A percentile compares a stretch with the other conserved stretches of the same genome.
phyloP scores from a whole-genome alignment of 1,139 yeast genomes.

The Hansenula sp. region DNA sequence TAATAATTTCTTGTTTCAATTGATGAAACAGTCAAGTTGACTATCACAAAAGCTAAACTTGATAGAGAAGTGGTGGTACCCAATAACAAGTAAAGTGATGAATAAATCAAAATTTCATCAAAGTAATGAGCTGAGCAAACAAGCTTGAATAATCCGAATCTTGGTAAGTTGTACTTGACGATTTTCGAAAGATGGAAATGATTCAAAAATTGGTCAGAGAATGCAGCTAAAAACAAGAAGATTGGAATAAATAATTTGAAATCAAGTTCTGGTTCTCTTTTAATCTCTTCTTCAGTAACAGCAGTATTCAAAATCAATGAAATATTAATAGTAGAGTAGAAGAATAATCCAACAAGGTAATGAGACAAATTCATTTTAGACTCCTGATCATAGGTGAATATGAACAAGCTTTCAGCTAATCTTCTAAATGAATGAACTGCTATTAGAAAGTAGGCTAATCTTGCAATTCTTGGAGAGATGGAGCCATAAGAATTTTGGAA shows the following conservation, averaged over 20 bases:
- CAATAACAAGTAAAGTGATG: slow-evolving; percentile 31
- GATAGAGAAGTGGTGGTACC: slow-evolving; percentile 17
- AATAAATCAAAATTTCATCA: slow-evolving; percentile 68
- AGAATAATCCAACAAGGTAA: slow-evolving; percentile 68
- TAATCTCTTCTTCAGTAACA: slow-evolving; percentile 14
- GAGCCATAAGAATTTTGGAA: slow-evolving; percentile 10
- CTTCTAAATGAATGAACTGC: slow-evolving; percentile 64
- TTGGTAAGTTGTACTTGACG: slow-evolving; percentile 66
- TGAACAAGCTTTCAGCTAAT: slow-evolving; percentile 50
- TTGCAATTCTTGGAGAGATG: slow-evolving; percentile 17
- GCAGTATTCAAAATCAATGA: slow-evolving; percentile 28
- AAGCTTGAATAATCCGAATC: slow-evolving; percentile 42
- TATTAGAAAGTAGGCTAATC: slow-evolving; percentile 29
- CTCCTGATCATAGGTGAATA: slow-evolving; percentile 42
- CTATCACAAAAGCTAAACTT: slow-evolving; percentile 52
- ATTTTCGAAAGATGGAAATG: slow-evolving; percentile 61
- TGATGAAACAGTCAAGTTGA: slow-evolving; percentile 63
- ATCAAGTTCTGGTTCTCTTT: slow-evolving; percentile 14
- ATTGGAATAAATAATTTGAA: slow-evolving; percentile 10
- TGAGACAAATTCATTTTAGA: slow-evolving; percentile 74
- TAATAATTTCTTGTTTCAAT: slow-evolving; percentile 56
- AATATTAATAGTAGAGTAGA: slow-evolving; percentile 45
- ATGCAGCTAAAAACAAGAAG: slow-evolving; percentile 28
- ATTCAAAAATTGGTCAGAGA: slow-evolving; percentile 52
- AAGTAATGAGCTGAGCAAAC: slow-evolving; percentile 79